These are phyloP conservation scores for Pichia sp. DNA, from an alignment of 1,139 yeast genomes.

Conservation along the genomic window DNA sequence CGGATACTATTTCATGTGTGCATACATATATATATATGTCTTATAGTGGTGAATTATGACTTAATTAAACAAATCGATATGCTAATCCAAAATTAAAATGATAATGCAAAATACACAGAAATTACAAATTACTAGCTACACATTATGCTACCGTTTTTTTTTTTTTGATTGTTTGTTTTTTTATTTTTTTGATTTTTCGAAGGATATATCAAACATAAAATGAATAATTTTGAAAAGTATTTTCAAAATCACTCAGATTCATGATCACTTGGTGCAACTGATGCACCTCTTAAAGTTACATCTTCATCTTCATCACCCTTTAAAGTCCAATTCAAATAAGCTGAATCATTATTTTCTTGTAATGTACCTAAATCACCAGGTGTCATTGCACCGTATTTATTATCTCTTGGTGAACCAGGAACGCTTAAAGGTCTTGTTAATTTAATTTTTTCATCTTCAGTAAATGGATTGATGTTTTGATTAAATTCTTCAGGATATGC, in stretches of 20 bases:
- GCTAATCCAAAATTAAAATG: no score
- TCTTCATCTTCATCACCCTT: conserved; percentile 40
- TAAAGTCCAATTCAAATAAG: conserved; percentile 71
- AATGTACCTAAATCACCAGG: conserved; percentile 98
- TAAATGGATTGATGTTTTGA: conserved; percentile 48
- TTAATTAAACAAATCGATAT: no score
- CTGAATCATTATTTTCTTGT: conserved; percentile 78
- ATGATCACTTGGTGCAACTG: conserved; percentile 33
- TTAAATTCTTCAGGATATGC: conserved; percentile 88
- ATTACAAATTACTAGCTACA: no score
- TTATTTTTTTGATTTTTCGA: no score
- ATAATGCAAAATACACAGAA: no score
- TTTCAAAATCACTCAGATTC: conserved; percentile 1
- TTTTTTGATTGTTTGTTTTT: no score
- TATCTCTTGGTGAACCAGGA: conserved; percentile 87
- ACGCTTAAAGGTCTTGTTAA: conserved; percentile 89
- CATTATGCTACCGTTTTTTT: no score
- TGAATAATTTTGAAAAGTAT: no score
- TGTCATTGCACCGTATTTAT: conserved; percentile 67
- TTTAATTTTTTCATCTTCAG: conserved; percentile 48
- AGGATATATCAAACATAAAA: no score
- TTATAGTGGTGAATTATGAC: no score
- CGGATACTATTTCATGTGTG: no score
- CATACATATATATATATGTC: no score
- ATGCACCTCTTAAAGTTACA: conserved; percentile 35